Conservation (phyloP, 202 grass and related monocot species). For the Carex arenaria region DNA sequence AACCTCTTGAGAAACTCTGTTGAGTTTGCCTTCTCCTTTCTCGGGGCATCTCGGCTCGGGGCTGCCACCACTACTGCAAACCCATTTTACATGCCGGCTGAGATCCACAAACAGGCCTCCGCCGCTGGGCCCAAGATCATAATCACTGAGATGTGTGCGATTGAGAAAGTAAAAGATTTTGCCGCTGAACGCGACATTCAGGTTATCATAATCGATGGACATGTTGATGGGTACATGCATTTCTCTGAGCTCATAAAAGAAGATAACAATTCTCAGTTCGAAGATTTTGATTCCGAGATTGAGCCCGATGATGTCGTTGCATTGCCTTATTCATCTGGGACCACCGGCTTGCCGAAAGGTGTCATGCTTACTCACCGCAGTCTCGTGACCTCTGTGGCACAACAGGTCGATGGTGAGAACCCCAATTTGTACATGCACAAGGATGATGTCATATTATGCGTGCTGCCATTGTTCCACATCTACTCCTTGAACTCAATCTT, state of each 20-base stretch:
- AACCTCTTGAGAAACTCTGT: slow-evolving; percentile 80
- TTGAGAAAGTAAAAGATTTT: slow-evolving; percentile 63
- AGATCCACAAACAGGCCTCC: slow-evolving; percentile 75
- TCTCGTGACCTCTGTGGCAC: slow-evolving; percentile 88
- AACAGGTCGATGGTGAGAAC: slow-evolving; percentile 94
- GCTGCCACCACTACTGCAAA: slow-evolving; percentile 81
- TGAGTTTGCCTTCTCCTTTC: slow-evolving; percentile 83
- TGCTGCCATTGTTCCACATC: slow-evolving; percentile 98
- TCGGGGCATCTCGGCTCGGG: slow-evolving; percentile 60
- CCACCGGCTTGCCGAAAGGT: slow-evolving; percentile 88
- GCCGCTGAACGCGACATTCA: slow-evolving; percentile 44
- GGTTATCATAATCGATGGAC: slow-evolving; percentile 45
- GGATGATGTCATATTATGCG: slow-evolving; percentile 73
- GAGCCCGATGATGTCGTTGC: slow-evolving; percentile 74
- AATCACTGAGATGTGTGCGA: slow-evolving; percentile 77
- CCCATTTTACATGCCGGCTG: slow-evolving; percentile 79
- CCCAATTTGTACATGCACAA: slow-evolving; percentile 64
- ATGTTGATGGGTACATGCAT: slow-evolving; percentile 33
- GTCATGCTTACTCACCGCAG: slow-evolving; percentile 99
- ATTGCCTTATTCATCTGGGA: slow-evolving; percentile 88
- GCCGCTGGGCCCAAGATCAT: slow-evolving; percentile 48
- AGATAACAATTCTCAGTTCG: slow-evolving; percentile 10
- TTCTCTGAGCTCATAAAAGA: slow-evolving; percentile 50
- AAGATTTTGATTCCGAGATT: slow-evolving; percentile 36
- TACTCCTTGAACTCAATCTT: slow-evolving; percentile 97